These are phyloP conservation scores for Helotiales sp. DNA, from an alignment of 2,329 filamentous ascomycete genomes.

Conservation along the genomic window DNA sequence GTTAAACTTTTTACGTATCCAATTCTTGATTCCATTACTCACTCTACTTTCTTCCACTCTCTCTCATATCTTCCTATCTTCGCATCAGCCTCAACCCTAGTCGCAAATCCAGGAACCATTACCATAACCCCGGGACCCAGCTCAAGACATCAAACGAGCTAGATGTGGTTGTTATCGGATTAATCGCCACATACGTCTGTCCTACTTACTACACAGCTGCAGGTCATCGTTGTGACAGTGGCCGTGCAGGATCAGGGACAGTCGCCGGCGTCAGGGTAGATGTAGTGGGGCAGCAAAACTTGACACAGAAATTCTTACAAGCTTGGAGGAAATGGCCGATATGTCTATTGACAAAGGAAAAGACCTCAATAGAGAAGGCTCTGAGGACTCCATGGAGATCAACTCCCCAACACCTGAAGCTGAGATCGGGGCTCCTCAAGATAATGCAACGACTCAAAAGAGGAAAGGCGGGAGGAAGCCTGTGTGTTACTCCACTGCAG, in stretches of 20 bases:
- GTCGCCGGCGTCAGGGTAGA: constrained; percentile 20
- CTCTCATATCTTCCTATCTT: constrained; percentile 20
- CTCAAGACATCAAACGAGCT: constrained; percentile 21
- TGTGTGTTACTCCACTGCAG: constrained; percentile 54
- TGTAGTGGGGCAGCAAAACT: constrained; percentile 24
- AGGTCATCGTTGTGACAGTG: constrained; percentile 27
- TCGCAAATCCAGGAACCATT: constrained; percentile 20
- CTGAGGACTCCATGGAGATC: constrained; percentile 57
- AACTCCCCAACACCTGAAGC: constrained; percentile 56
- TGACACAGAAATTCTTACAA: constrained; percentile 11
- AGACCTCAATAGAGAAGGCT: constrained; percentile 56
- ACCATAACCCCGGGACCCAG: constrained; percentile 24
- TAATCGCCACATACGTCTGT: constrained; percentile 22
- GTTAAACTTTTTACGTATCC: constrained; percentile 28
- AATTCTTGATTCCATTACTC: constrained; percentile 28
- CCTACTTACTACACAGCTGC: constrained; percentile 20
- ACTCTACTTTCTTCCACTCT: constrained; percentile 16
- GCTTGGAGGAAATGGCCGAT: constrained; percentile 52
- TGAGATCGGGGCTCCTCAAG: constrained; percentile 43
- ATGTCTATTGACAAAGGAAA: constrained; percentile 69
- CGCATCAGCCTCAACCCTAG: constrained; percentile 21
- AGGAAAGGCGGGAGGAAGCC: constrained; percentile 97
- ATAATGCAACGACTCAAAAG: constrained; percentile 70
- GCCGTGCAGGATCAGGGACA: constrained; percentile 8
- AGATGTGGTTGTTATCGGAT: constrained; percentile 25